Conservation (phyloP, 371 early-diverging fungal genomes). For the Apophysomyces elegans region DNA sequence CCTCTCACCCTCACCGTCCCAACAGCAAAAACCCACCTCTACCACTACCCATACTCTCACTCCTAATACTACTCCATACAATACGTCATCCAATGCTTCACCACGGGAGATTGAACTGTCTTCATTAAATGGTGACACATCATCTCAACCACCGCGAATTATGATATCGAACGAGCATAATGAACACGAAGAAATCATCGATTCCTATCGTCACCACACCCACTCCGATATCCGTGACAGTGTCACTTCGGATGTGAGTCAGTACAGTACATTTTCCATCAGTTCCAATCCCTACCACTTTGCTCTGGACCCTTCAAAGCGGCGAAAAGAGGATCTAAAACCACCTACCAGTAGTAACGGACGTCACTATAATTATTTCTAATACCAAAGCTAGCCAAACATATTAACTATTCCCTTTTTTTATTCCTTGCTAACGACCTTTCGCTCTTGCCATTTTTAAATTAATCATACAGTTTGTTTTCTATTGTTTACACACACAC, state of each 20-base stretch:
- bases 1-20: constrained; percentile 9
- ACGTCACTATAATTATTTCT: neutral
- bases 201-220: constrained; percentile 5
- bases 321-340: neutral
- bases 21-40: neutral
- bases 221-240: constrained; percentile 8
- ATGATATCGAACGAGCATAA: constrained; percentile 20
- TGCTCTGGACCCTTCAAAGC: neutral
- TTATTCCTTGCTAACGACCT: neutral
- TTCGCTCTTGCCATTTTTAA: neutral
- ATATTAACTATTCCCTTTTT: neutral
- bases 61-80: neutral
- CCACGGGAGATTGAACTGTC: neutral
- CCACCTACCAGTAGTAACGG: neutral
- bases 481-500: too few species aligned
- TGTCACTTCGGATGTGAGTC: constrained; percentile 17
- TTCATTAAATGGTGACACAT: neutral
- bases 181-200: constrained; percentile 11
- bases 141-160: constrained; percentile 14
- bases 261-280: constrained; percentile 17
- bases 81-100: neutral
- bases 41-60: neutral
- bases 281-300: constrained; percentile 1
- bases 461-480: too few species aligned
- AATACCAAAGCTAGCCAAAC: neutral